Base-by-base conservation (phyloP, 2,329 filamentous ascomycete genomes). In the Huntiella abstrusa region DNA sequence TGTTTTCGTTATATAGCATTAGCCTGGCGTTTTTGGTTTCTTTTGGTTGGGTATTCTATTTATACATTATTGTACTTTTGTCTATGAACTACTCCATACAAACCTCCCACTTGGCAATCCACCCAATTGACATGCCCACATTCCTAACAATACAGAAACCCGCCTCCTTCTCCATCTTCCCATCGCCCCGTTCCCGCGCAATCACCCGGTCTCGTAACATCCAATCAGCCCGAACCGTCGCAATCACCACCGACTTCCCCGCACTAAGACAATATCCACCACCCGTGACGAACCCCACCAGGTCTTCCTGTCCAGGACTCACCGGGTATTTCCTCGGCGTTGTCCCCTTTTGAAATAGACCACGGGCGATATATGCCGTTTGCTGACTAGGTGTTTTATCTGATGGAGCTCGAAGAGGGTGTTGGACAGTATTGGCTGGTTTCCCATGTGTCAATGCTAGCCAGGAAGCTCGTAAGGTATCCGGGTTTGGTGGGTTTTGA, bases 231-330 rank as follows among this genome's bases (percentile, higher is more conserved):
- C 49, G 41, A 19, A 96, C 57, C 43, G 73, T 79, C 0, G 82
- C 91, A 49, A 96, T 68, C 0, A 78, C 88, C 12, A 76, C 77
- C 1, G 80, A 83, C 53, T 70, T 73, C 0, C 88, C 91, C 52
- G 81, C 75, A 2, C 75, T 73, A 2, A 96, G 70, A 55, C 80
- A 86, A 58, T 80, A 94, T 43, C 83, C 80, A 0, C 88, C 91
- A 1, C 80, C 81, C 2, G 86, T 95, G 17, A 95, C 78, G 58
- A 93, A 98, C 0, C 91, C 91, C 43, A 96, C 73, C 10, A 96
- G 67, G 58, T 95, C 83, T 16, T 72, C 67, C 51, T 77, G 76
- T 7, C 69, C 67, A 0, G 88, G 88, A 57, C 1, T 80, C 79
- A 53, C 83, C 75, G 73, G 76, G 52, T 60, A 65, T 13, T 61